These are phyloP conservation scores for Stevia rebaudiana DNA, from an alignment of 140 eudicot species.

Conservation along the genomic window DNA sequence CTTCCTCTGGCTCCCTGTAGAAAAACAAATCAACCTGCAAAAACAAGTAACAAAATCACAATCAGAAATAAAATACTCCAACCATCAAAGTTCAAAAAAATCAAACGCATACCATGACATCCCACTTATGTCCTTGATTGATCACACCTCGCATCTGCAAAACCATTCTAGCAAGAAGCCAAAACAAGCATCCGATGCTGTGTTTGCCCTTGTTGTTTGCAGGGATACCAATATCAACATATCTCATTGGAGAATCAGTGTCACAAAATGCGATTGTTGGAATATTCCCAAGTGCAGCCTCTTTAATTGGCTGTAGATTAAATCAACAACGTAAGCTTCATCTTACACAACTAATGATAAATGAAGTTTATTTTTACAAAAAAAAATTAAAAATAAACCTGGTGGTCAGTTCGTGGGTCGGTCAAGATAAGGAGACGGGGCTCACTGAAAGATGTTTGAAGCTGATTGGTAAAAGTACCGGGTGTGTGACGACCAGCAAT, in stretches of 20 bases:
- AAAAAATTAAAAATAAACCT: slow-evolving; percentile 22
- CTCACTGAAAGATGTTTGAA: slow-evolving; percentile 82
- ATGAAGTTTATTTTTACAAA: no score
- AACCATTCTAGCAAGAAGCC: slow-evolving; percentile 93
- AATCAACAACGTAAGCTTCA: neutral
- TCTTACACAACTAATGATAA: neutral
- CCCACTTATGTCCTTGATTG: slow-evolving; percentile 72
- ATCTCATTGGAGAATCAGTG: slow-evolving; percentile 82
- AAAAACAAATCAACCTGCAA: slow-evolving; percentile 80
- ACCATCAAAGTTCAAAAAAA: no score
- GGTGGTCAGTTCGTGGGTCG: slow-evolving; percentile 84
- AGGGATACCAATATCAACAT: slow-evolving; percentile 84
- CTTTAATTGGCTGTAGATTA: slow-evolving; percentile 77
- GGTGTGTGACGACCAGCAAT: slow-evolving; percentile 98
- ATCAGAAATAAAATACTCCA: neutral
- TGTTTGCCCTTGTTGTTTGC: slow-evolving; percentile 93
- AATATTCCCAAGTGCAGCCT: slow-evolving; percentile 70
- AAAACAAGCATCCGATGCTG: slow-evolving; percentile 86
- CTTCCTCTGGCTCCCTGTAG: slow-evolving; percentile 73
- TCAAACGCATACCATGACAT: slow-evolving; percentile 53
- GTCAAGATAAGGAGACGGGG: slow-evolving; percentile 83
- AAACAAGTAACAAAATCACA: neutral
- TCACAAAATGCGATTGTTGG: slow-evolving; percentile 97
- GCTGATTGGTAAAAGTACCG: slow-evolving; percentile 85
- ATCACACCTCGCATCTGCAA: slow-evolving; percentile 79